Percentiles rank a stretch among this genome's conserved stretches.
phyloP scores from a whole-genome alignment of 257 asterid species.

The Nyctanthes arbortristis region DNA sequence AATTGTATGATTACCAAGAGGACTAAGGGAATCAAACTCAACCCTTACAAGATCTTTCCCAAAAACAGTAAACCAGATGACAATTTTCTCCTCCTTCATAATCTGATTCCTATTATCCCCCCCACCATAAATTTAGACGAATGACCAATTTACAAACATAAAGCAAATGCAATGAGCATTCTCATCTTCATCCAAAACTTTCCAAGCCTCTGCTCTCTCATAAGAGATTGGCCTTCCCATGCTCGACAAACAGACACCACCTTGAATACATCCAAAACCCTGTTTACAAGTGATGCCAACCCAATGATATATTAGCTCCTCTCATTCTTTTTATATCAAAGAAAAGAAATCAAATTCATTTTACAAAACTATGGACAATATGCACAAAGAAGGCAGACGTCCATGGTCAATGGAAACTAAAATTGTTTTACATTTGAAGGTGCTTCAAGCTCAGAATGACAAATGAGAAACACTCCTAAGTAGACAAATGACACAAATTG shows the following conservation, averaged over 20 bases:
- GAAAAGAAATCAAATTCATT: neutral
- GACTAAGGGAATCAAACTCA: neutral
- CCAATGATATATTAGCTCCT: neutral
- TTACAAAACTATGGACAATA: neutral
- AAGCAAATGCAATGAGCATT: slow-evolving; percentile 84
- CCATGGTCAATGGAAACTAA: neutral
- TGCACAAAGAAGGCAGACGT: neutral
- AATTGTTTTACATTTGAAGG: too few relatives aligned
- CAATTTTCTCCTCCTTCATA: neutral
- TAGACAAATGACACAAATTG: too few relatives aligned
- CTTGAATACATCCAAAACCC: slow-evolving; percentile 91
- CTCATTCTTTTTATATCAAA: neutral
- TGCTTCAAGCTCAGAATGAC: too few relatives aligned
- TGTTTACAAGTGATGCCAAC: slow-evolving; percentile 16
- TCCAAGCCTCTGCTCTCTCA: slow-evolving; percentile 95
- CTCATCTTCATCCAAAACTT: slow-evolving; percentile 85
- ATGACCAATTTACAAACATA: slow-evolving; percentile 88
- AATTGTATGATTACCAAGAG: neutral
- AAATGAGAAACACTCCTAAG: too few relatives aligned
- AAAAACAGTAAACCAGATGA: neutral
- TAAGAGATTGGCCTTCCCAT: slow-evolving; percentile 92
- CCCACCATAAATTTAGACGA: slow-evolving; percentile 35
- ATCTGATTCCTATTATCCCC: neutral
- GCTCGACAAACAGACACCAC: slow-evolving; percentile 91
- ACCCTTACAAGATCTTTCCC: neutral